These are phyloP conservation scores for Hypoxylon sp. DNA, from an alignment of 2,329 filamentous ascomycete species.

Conservation along the genomic window DNA sequence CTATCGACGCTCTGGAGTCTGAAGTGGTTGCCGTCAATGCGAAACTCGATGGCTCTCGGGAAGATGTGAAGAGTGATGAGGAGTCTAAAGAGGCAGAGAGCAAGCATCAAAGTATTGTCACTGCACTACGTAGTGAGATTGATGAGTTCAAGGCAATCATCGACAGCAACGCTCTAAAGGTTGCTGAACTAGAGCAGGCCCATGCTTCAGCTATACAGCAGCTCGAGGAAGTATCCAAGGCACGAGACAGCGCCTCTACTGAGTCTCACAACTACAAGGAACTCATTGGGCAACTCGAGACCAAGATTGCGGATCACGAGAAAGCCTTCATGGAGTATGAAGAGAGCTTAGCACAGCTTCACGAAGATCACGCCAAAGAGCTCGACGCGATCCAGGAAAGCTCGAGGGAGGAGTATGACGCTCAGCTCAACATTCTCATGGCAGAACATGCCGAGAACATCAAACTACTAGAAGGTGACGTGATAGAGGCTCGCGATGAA, in stretches of 20 bases:
- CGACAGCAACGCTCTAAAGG: conserved; percentile 73
- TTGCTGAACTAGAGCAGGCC: conserved; percentile 79
- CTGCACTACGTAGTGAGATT: conserved; percentile 77
- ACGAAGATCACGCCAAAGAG: conserved; percentile 63
- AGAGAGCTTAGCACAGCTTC: conserved; percentile 62
- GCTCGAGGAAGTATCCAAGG: conserved; percentile 73
- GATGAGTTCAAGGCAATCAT: conserved; percentile 84
- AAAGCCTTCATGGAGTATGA: conserved; percentile 67
- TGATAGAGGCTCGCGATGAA: conserved; percentile 73
- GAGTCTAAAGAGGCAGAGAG: conserved; percentile 62
- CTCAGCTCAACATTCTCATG: conserved; percentile 68
- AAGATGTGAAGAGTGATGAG: conserved; percentile 55
- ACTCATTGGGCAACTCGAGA: conserved; percentile 65
- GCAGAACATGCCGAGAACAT: conserved; percentile 69
- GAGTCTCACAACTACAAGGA: conserved; percentile 61
- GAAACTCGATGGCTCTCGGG: conserved; percentile 59
- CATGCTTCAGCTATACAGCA: conserved; percentile 74
- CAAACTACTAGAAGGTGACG: conserved; percentile 69
- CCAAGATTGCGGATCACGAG: conserved; percentile 71
- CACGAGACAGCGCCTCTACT: conserved; percentile 63
- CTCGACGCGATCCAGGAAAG: conserved; percentile 61
- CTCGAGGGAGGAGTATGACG: conserved; percentile 68
- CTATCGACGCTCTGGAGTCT: conserved; percentile 78
- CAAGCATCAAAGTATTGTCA: conserved; percentile 70
- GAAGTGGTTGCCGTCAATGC: conserved; percentile 67